Conservation (phyloP, 169 alveolate genomes). For the Plasmodium knowlesi region DNA sequence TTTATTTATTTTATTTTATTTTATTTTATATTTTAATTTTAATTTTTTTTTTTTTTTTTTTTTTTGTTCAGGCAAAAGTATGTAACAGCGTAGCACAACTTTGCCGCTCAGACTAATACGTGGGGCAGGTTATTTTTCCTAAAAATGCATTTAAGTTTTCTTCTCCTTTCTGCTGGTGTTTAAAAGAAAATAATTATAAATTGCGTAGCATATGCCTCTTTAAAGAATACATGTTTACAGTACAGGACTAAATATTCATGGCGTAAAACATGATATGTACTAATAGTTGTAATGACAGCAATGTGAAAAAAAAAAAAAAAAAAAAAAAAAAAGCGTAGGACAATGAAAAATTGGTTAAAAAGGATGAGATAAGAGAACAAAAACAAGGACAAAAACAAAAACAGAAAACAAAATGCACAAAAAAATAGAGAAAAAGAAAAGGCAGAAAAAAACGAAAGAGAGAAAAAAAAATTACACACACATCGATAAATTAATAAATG, state of each 20-base stretch:
- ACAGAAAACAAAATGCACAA: neutral
- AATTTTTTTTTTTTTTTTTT: neutral
- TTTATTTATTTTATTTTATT: neutral
- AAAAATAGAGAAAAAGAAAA: neutral
- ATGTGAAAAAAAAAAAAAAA: neutral
- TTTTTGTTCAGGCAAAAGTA: conserved; percentile 27
- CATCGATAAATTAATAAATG: conserved; percentile 10
- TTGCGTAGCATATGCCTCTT: neutral
- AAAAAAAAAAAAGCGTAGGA: conserved; percentile 20
- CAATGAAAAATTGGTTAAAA: neutral
- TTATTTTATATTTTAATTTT: neutral
- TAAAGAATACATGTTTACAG: conserved; percentile 6
- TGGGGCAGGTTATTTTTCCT: conserved; percentile 13
- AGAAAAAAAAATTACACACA: neutral
- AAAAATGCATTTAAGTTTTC: conserved; percentile 4
- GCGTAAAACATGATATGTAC: conserved; percentile 6
- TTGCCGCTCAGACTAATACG: neutral
- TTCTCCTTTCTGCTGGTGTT: neutral
- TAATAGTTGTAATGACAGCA: conserved; percentile 30
- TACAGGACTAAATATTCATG: neutral
- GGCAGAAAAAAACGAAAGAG: neutral
- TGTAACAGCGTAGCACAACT: neutral
- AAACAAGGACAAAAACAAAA: conserved; percentile 29
- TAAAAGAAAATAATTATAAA: neutral
- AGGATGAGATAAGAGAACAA: conserved; percentile 5